A percentile compares a stretch with the other conserved stretches of the same genome.
Evolutionary conservation across 2,329 filamentous ascomycete genomes (phyloP).

Genomic region (Penicillium janthinellum): DNA sequence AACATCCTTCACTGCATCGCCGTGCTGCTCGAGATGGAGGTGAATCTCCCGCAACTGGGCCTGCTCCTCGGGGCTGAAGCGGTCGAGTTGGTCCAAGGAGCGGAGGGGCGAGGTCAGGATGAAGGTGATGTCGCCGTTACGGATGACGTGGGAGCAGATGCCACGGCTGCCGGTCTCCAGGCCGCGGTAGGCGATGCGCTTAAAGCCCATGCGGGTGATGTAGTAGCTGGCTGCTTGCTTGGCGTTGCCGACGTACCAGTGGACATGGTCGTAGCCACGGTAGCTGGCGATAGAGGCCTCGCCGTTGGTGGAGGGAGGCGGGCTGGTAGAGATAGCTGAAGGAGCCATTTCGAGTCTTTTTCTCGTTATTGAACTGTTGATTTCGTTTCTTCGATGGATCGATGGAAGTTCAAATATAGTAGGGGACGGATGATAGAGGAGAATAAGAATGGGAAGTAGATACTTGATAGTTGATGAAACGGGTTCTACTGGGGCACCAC

Average conservation of each 20-base stretch:
- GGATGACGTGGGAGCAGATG: constrained; percentile 75
- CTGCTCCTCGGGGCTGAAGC: constrained; percentile 59
- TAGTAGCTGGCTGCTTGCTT: constrained; percentile 94
- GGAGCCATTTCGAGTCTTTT: constrained; percentile 34
- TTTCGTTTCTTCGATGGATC: neutral
- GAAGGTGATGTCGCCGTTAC: constrained; percentile 48
- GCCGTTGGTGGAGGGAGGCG: constrained; percentile 21
- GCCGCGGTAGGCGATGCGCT: constrained; percentile 77
- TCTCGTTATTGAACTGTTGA: constrained; percentile 2
- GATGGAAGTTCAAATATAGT: neutral
- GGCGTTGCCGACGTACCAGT: constrained; percentile 96
- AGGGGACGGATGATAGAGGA: neutral
- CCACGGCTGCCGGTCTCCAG: constrained; percentile 84
- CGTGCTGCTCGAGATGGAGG: constrained; percentile 79
- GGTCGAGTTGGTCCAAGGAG: constrained; percentile 64
- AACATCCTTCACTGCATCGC: constrained; percentile 93
- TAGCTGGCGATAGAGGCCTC: constrained; percentile 48
- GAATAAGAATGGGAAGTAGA: neutral
- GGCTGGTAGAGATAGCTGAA: constrained; percentile 32
- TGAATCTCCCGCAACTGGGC: constrained; percentile 73
- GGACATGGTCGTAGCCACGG: constrained; percentile 86
- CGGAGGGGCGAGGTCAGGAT: constrained; percentile 53
- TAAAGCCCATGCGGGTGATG: constrained; percentile 82
- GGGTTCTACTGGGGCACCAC: neutral
- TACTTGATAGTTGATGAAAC: neutral